These are phyloP conservation scores for Stephania japonica DNA, from an alignment of 164 flowering plant species.

Conservation along the genomic window DNA sequence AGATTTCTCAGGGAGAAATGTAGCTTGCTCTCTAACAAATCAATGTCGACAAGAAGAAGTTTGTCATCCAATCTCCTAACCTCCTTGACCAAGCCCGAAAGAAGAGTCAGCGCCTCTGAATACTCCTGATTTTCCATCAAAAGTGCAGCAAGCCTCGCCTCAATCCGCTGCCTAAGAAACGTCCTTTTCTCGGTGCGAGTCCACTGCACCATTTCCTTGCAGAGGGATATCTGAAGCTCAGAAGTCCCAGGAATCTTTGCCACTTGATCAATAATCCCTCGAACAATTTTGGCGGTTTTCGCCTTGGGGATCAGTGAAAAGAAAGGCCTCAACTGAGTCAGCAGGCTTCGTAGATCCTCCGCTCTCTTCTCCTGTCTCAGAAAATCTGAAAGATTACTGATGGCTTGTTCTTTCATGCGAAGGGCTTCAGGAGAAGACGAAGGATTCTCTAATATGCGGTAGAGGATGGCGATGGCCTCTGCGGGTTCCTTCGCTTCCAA, in stretches of 20 bases:
- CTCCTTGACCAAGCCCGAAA: constrained; percentile 49
- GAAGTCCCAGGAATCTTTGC: constrained; percentile 54
- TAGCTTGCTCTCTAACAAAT: constrained; percentile 50
- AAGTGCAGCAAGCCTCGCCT: constrained; percentile 63
- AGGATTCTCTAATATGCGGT: constrained; percentile 44
- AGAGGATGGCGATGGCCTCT: constrained; percentile 42
- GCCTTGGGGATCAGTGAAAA: constrained; percentile 63
- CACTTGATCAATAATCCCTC: constrained; percentile 55
- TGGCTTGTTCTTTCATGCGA: constrained; percentile 44
- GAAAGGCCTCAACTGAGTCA: constrained; percentile 61
- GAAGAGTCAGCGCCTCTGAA: constrained; percentile 47
- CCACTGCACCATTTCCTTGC: constrained; percentile 67
- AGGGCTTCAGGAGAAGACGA: constrained; percentile 53
- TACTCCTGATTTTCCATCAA: constrained; percentile 56
- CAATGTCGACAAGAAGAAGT: constrained; percentile 65
- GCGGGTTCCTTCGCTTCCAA: constrained; percentile 43
- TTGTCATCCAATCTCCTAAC: constrained; percentile 63
- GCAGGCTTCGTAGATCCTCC: constrained; percentile 51
- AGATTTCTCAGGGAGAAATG: too few species aligned
- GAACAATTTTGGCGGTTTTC: constrained; percentile 65
- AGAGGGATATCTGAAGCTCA: constrained; percentile 56
- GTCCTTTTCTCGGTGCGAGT: constrained; percentile 60
- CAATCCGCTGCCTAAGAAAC: constrained; percentile 55
- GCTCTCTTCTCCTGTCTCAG: constrained; percentile 52
- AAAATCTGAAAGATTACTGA: too few species aligned